Evolutionary conservation across 78 protist species (phyloP).

Genomic region (Pigoraptor vietnamica): DNA sequence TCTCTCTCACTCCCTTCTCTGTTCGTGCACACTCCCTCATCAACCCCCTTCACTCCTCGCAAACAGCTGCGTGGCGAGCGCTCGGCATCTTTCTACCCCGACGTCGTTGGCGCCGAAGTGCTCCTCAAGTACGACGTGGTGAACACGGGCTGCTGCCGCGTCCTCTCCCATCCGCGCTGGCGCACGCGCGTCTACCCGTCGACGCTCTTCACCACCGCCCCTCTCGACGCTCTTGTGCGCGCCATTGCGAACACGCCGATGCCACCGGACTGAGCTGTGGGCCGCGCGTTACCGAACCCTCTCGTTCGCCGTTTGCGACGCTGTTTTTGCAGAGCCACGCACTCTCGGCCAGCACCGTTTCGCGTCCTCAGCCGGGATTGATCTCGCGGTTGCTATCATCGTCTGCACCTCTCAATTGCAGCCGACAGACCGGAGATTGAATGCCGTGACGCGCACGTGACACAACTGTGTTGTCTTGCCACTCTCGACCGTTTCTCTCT

Average conservation of each 20-base stretch:
- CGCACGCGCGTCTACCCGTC: background rate
- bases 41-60: background rate
- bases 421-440: no score
- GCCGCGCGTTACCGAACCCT: no score
- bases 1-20: background rate
- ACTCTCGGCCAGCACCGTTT: no score
- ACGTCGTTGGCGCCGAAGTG: background rate
- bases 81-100: background rate
- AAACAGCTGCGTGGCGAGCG: background rate
- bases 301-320: no score
- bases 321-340: no score
- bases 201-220: slow-evolving; percentile 11
- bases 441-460: no score
- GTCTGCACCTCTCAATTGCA: no score
- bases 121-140: background rate
- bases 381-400: no score
- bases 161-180: slow-evolving; percentile 9
- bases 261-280: background rate
- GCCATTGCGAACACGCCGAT: background rate
- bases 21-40: background rate
- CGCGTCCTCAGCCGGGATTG: no score
- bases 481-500: no score
- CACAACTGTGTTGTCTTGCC: no score
- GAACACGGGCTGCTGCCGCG: background rate
- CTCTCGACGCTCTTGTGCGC: background rate